phyloP scores from a whole-genome alignment of 2,329 filamentous ascomycete genomes.

The Diaporthe citri region DNA sequence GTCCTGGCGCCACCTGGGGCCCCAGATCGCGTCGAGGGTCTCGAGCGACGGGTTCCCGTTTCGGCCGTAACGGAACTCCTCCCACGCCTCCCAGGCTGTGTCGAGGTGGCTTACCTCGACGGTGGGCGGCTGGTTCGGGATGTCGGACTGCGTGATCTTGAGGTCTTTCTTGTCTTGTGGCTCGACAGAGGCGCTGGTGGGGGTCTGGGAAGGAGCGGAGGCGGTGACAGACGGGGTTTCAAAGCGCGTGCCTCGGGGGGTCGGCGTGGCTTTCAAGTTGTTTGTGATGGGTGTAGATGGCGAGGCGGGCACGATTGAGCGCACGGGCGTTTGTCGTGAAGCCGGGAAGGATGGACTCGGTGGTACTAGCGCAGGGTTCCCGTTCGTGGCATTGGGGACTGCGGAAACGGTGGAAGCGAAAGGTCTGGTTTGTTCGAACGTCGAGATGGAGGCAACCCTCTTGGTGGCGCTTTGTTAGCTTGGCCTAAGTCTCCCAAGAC shows the following conservation, averaged over 20 bases:
- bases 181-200: background rate
- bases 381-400: background rate
- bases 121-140: slow-evolving; percentile 47
- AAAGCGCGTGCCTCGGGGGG: slow-evolving; percentile 15
- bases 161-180: slow-evolving; percentile 29
- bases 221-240: background rate
- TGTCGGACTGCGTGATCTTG: slow-evolving; percentile 30
- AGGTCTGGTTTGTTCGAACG: background rate
- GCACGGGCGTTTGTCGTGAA: background rate
- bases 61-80: slow-evolving; percentile 52
- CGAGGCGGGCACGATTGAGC: background rate
- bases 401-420: background rate
- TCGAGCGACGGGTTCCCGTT: slow-evolving; percentile 53
- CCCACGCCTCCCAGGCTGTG: slow-evolving; percentile 54
- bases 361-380: background rate
- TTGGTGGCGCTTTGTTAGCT: background rate
- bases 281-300: slow-evolving; percentile 1
- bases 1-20: slow-evolving; percentile 53
- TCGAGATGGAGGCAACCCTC: slow-evolving; percentile 23
- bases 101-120: slow-evolving; percentile 52
- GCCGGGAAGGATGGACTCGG: background rate
- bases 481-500: background rate
- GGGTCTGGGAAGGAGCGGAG: background rate
- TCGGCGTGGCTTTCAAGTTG: background rate
- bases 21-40: slow-evolving; percentile 51